A percentile compares a stretch with the other conserved stretches of the same genome.
Conservation (phyloP, 2,329 filamentous ascomycete genomes). For the Xylaria sp. region DNA sequence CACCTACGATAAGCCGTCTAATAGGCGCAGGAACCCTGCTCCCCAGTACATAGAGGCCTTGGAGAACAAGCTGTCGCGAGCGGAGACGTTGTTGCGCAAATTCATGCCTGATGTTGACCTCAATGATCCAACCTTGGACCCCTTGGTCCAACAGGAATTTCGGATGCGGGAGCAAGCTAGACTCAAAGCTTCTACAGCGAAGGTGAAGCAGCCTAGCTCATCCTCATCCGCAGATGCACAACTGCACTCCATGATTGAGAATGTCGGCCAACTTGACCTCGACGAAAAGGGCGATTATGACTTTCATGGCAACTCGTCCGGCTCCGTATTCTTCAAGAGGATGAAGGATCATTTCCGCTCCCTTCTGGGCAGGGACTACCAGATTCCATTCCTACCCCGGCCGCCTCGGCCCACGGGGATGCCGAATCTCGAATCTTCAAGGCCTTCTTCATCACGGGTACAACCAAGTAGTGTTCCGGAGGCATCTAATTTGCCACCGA, state of each 20-base stretch:
- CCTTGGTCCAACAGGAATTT: conserved; percentile 71
- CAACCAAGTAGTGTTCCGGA: conserved; percentile 53
- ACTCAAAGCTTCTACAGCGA: conserved; percentile 47
- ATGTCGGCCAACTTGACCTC: conserved; percentile 86
- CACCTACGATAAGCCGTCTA: conserved; percentile 93
- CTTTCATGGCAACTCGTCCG: conserved; percentile 92
- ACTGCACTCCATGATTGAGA: conserved; percentile 92
- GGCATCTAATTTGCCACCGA: conserved; percentile 70
- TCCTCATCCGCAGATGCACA: conserved; percentile 61
- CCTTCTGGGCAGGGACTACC: conserved; percentile 67
- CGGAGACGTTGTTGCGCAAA: conserved; percentile 76
- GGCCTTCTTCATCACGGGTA: conserved; percentile 63
- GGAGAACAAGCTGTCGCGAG: conserved; percentile 79
- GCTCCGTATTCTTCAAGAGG: conserved; percentile 81
- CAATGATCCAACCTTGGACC: conserved; percentile 81
- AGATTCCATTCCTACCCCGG: conserved; percentile 60
- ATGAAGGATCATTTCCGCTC: conserved; percentile 87
- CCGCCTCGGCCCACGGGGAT: conserved; percentile 52
- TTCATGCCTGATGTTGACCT: conserved; percentile 84
- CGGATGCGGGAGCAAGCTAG: conserved; percentile 57
- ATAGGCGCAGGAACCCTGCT: conserved; percentile 84
- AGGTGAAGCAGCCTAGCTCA: conserved; percentile 37
- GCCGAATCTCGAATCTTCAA: conserved; percentile 70
- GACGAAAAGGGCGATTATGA: conserved; percentile 93
- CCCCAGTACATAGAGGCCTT: conserved; percentile 92